Conservation (phyloP, 1,284 basidiomycete species). For the Trametes sp. region DNA sequence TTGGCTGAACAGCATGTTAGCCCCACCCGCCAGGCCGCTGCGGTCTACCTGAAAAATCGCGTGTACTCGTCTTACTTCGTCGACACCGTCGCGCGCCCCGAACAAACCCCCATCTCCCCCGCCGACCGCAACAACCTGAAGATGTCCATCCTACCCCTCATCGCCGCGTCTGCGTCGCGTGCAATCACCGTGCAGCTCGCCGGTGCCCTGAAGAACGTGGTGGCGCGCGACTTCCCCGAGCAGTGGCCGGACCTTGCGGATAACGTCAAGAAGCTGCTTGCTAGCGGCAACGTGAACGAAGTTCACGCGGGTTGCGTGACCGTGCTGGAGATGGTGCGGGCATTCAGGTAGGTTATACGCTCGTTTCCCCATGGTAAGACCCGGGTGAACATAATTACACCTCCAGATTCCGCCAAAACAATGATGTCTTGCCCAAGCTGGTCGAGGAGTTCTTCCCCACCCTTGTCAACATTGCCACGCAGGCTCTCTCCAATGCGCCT, state of each 20-base stretch:
- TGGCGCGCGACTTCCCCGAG: conserved; percentile 78
- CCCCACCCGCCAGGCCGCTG: conserved; percentile 79
- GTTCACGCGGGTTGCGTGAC: conserved; percentile 84
- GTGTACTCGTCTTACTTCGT: conserved; percentile 68
- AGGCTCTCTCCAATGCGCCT: conserved; percentile 69
- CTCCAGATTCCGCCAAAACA: conserved; percentile 69
- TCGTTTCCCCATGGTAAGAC: background rate
- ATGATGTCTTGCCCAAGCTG: conserved; percentile 64
- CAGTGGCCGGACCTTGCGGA: conserved; percentile 73
- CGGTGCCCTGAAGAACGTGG: conserved; percentile 72
- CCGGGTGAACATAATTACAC: background rate
- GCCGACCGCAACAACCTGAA: conserved; percentile 78
- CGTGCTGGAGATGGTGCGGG: conserved; percentile 75
- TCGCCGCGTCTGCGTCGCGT: conserved; percentile 72
- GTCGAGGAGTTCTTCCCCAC: conserved; percentile 74
- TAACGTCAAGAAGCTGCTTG: conserved; percentile 68
- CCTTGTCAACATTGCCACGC: conserved; percentile 71
- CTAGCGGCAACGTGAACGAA: conserved; percentile 68
- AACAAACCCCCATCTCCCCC: conserved; percentile 64
- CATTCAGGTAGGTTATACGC: conserved; percentile 59
- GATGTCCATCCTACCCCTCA: conserved; percentile 68
- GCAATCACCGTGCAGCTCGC: conserved; percentile 78
- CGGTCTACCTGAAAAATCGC: conserved; percentile 89
- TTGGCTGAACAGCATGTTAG: conserved; percentile 46
- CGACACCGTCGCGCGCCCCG: conserved; percentile 58